Evolutionary conservation across 2,329 filamentous ascomycete species (phyloP).

Genomic region (Pyrenophora seminiperda): DNA sequence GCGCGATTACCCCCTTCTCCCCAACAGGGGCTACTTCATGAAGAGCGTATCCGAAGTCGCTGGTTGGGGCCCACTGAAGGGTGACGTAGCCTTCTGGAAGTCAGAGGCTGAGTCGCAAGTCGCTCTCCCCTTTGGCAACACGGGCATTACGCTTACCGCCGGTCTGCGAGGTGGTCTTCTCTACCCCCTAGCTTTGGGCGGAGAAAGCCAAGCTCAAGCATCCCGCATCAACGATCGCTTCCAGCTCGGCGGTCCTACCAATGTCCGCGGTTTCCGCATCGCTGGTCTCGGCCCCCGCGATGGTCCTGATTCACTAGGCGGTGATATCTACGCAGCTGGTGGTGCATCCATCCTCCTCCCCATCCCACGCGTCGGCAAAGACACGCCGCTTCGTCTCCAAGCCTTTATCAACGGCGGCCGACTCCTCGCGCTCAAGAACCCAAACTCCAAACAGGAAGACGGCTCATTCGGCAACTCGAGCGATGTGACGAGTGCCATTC

Average conservation of each 20-base stretch:
- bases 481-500: slow-evolving; percentile 61
- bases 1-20: slow-evolving; percentile 83
- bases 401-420: slow-evolving; percentile 90
- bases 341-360: slow-evolving; percentile 86
- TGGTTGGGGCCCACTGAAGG: slow-evolving; percentile 79
- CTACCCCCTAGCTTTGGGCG: slow-evolving; percentile 75
- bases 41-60: slow-evolving; percentile 83
- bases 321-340: slow-evolving; percentile 88
- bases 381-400: slow-evolving; percentile 85
- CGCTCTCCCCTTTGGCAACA: slow-evolving; percentile 74
- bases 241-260: slow-evolving; percentile 89
- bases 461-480: slow-evolving; percentile 52
- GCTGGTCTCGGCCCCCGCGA: slow-evolving; percentile 89
- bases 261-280: slow-evolving; percentile 90
- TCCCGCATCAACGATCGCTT: slow-evolving; percentile 94
- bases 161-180: slow-evolving; percentile 82
- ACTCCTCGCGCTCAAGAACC: slow-evolving; percentile 72
- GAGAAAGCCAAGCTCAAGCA: slow-evolving; percentile 60
- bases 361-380: slow-evolving; percentile 77
- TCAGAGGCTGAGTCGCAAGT: slow-evolving; percentile 82
- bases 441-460: slow-evolving; percentile 50
- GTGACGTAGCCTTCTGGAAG: slow-evolving; percentile 94
- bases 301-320: slow-evolving; percentile 82
- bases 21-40: slow-evolving; percentile 78
- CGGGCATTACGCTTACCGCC: slow-evolving; percentile 80